Base-by-base conservation (phyloP, 129 eudicot genomes). In the Lonicera japonica region DNA sequence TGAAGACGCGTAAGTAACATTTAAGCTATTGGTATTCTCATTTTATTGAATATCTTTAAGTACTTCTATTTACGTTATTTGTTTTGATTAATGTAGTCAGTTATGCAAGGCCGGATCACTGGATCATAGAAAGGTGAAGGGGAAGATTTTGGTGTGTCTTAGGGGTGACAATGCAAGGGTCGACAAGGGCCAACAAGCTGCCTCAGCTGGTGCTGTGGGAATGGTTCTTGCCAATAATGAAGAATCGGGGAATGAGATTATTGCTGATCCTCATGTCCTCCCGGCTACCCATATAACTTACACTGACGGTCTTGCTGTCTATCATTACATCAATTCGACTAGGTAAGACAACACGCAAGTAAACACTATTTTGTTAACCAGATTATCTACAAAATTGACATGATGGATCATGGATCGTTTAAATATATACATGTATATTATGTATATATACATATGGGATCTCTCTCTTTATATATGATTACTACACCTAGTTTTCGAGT, bases 231-330 rank as follows among this genome's bases (percentile, higher is more conserved):
- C 84, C 34, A 94, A 94, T 61, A 73, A 86, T 56, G 67, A 69
- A 13, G 64, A 29, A n/a, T 80, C 86, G 15, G 95, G 89, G 56
- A 81, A 88, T 22, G 99, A 94, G 55, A 69, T 94, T n/a, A 72
- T 85, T 22, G 89, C 95, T 22, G 99, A 94, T 67, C 89, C 95
- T 70, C 96, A 94, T 68, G 83, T 94, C 51, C 71, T 88, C n/a
- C 95, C 96, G 2, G 94, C 92, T 63, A 76, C 99, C 16, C 99
- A 94, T 21, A 78, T 94, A 60, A 88, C 71, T 54, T 85, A 85
- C 66, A 65, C 71, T 0, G 87, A 94, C 40, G 92, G 96, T 19
- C 68, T 73, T 56, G 73, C 87, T 40, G 85, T 94, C 43, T 73
- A 19, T 21, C 63, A 47, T 16, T 88, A 83, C 69, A 67, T 94